phyloP scores from a whole-genome alignment of 441 rosid species.

The Erodium moschatum region DNA sequence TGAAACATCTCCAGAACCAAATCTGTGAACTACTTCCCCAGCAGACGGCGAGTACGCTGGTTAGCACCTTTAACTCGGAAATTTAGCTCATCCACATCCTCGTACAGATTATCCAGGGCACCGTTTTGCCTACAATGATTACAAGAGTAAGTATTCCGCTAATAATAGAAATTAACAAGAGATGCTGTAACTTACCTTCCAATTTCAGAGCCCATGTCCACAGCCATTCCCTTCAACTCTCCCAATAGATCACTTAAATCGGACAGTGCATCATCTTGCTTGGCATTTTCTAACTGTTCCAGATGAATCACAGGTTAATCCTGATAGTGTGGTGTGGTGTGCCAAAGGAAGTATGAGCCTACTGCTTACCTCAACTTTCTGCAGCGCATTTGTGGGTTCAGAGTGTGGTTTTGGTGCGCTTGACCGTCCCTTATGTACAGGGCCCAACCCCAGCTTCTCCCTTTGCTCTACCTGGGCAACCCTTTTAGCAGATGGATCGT shows the following conservation, averaged over 20 bases:
- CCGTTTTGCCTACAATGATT: background rate
- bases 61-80: slow-evolving; percentile 7
- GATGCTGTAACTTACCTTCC: slow-evolving; percentile 38
- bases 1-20: background rate
- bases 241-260: slow-evolving; percentile 64
- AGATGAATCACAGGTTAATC: slow-evolving; percentile 10
- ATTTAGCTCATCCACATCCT: slow-evolving; percentile 4
- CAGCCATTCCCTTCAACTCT: slow-evolving; percentile 77
- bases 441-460: slow-evolving; percentile 50
- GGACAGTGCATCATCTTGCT: slow-evolving; percentile 74
- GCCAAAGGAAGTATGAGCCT: background rate
- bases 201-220: slow-evolving; percentile 80
- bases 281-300: slow-evolving; percentile 59
- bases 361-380: slow-evolving; percentile 52
- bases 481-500: slow-evolving; percentile 34
- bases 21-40: background rate
- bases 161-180: no score
- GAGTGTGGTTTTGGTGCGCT: slow-evolving; percentile 25
- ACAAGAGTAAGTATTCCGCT: background rate
- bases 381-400: slow-evolving; percentile 40
- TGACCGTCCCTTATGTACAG: slow-evolving; percentile 33
- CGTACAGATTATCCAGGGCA: background rate
- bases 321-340: background rate
- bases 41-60: background rate
- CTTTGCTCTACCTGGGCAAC: slow-evolving; percentile 46